Percentiles rank a stretch among this genome's conserved stretches.
Conservation (phyloP, 345 rosid genomes). For the Arabidopsis arenosa region DNA sequence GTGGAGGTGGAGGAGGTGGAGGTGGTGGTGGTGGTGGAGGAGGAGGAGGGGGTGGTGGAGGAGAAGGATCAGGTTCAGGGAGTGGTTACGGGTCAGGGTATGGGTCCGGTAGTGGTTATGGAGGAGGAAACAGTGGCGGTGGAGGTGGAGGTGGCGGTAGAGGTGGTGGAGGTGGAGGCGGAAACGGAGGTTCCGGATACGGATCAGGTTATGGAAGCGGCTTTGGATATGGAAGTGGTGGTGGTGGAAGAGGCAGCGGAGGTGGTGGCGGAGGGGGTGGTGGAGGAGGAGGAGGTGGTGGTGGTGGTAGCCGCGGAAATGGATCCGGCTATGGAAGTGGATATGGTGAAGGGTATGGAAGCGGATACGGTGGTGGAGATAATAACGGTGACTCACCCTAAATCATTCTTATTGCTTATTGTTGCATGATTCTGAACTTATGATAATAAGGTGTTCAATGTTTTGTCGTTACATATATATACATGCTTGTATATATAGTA, state of each 20-base stretch:
- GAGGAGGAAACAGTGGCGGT: slow-evolving; percentile 46
- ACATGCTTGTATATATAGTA: slow-evolving; percentile 10
- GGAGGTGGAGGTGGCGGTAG: slow-evolving; percentile 48
- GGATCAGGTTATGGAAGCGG: slow-evolving; percentile 48
- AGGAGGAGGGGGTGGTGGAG: slow-evolving; percentile 52
- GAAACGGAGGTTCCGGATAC: slow-evolving; percentile 41
- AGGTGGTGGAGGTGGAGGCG: slow-evolving; percentile 48
- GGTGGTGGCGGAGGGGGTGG: slow-evolving; percentile 34
- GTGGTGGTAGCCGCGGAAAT: slow-evolving; percentile 42
- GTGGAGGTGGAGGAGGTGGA: slow-evolving; percentile 28
- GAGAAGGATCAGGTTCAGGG: slow-evolving; percentile 52
- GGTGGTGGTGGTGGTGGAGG: slow-evolving; percentile 29
- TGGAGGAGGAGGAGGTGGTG: slow-evolving; percentile 35
- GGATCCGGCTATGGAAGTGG: slow-evolving; percentile 46
- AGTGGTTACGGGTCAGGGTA: slow-evolving; percentile 56
- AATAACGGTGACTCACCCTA: slow-evolving; percentile 36
- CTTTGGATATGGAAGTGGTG: slow-evolving; percentile 45
- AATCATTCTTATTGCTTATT: slow-evolving; percentile 14
- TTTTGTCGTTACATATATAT: slow-evolving; percentile 18
- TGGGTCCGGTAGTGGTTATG: slow-evolving; percentile 52
- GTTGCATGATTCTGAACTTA: slow-evolving; percentile 18
- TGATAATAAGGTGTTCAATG: slow-evolving; percentile 30
- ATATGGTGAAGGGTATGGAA: slow-evolving; percentile 47
- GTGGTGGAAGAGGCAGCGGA: slow-evolving; percentile 21
- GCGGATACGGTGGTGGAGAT: slow-evolving; percentile 44